Conservation (phyloP, 495 filamentous ascomycete genomes). For the Penicillium crystallinum region DNA sequence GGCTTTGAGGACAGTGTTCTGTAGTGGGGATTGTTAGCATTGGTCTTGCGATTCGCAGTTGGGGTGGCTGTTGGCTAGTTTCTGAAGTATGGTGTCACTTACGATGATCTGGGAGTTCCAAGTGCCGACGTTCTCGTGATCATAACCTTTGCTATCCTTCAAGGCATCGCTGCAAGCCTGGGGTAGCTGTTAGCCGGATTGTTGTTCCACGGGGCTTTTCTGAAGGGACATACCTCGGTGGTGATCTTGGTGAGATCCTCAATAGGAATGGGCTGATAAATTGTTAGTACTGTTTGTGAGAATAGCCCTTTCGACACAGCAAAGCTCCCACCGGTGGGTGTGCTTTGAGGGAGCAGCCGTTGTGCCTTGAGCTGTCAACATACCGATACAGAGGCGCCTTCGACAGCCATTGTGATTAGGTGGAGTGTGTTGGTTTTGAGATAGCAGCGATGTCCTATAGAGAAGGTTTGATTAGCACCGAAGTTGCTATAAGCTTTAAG, state of each 20-base stretch:
- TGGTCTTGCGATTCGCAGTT: background rate
- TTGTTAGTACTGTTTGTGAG: conserved; percentile 9
- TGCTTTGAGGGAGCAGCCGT: background rate
- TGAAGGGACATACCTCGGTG: conserved; percentile 57
- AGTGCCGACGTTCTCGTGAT: conserved; percentile 67
- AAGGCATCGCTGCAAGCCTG: conserved; percentile 82
- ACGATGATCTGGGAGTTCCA: conserved; percentile 96
- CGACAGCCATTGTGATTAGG: conserved; percentile 33
- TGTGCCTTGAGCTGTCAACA: conserved; percentile 11
- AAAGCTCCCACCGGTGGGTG: too few relatives aligned
- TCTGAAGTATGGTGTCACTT: conserved; percentile 25
- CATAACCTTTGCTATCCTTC: conserved; percentile 64
- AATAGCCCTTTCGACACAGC: background rate
- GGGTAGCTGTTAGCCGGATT: background rate
- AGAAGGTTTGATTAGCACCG: background rate
- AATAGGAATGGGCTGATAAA: conserved; percentile 64
- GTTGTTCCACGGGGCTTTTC: background rate
- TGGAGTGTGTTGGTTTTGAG: background rate
- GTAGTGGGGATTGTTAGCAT: conserved; percentile 4
- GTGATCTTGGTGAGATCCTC: conserved; percentile 78
- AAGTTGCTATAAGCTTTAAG: too few relatives aligned
- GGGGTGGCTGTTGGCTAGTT: background rate
- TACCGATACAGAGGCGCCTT: conserved; percentile 31
- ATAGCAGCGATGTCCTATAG: background rate
- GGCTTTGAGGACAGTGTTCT: conserved; percentile 82